Conservation (phyloP, 2,329 filamentous ascomycete species). For the Stagonosporopsis cucurbitacearum region DNA sequence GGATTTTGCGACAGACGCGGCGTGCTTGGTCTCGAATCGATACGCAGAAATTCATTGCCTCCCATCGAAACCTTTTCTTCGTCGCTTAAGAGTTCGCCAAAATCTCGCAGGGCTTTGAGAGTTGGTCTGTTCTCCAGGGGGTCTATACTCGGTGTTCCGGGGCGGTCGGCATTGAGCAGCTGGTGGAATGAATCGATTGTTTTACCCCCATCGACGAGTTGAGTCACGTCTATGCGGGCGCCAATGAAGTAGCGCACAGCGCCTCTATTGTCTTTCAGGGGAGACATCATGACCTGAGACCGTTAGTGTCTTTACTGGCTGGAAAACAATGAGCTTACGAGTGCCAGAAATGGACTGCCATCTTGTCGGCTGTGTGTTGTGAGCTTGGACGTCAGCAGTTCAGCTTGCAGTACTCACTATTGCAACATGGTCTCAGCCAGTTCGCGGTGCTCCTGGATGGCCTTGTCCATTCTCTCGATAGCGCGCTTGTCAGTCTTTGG, state of each 20-base stretch:
- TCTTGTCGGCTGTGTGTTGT: slow-evolving; percentile 62
- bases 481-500: slow-evolving; percentile 70
- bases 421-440: slow-evolving; percentile 76
- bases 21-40: slow-evolving; percentile 60
- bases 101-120: slow-evolving; percentile 29
- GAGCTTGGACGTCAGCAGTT: neutral
- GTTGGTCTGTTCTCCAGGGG: slow-evolving; percentile 26
- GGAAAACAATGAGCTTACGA: slow-evolving; percentile 51
- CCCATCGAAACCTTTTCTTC: slow-evolving; percentile 55
- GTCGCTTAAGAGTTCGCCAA: slow-evolving; percentile 44
- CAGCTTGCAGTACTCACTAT: slow-evolving; percentile 55
- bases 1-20: slow-evolving; percentile 54
- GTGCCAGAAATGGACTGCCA: slow-evolving; percentile 74
- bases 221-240: slow-evolving; percentile 73
- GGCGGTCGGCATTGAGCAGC: slow-evolving; percentile 47
- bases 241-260: slow-evolving; percentile 71
- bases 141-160: slow-evolving; percentile 16
- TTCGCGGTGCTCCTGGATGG: slow-evolving; percentile 66
- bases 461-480: slow-evolving; percentile 66
- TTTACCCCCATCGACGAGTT: slow-evolving; percentile 68
- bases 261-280: slow-evolving; percentile 69
- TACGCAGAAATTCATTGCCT: slow-evolving; percentile 69
- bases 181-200: slow-evolving; percentile 67
- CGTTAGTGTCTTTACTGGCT: neutral
- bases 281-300: slow-evolving; percentile 63